phyloP scores from a whole-genome alignment of 2,329 filamentous ascomycete genomes.

The Cercospora sp. region DNA sequence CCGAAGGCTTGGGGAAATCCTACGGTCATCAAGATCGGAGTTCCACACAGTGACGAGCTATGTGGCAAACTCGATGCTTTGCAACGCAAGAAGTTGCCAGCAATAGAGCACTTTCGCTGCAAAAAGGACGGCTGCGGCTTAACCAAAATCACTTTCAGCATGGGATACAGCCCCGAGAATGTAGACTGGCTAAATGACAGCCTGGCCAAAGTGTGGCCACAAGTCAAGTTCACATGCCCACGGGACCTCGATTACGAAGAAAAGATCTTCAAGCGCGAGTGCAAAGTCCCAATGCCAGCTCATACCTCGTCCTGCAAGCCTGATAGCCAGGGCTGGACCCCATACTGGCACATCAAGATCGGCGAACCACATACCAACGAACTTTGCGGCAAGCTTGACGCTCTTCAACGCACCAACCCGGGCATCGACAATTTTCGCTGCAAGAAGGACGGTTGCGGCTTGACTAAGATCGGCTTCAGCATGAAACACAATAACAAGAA shows the following conservation, averaged over 20 bases:
- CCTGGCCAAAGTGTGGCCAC: neutral
- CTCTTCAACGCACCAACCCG: neutral
- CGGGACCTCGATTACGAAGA: neutral
- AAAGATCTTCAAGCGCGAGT: neutral
- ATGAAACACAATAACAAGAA: neutral
- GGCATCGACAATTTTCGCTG: neutral
- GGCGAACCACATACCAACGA: neutral
- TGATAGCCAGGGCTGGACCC: neutral
- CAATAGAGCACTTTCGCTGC: neutral
- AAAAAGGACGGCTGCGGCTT: neutral
- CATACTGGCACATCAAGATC: constrained; percentile 1
- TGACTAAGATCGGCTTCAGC: neutral
- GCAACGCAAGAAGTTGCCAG: neutral
- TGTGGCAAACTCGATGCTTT: neutral
- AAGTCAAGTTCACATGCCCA: neutral
- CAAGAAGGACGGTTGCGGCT: neutral
- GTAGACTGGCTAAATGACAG: neutral
- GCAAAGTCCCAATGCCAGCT: neutral
- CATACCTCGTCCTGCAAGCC: neutral
- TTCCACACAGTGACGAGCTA: neutral
- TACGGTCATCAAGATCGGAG: neutral
- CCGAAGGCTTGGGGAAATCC: neutral
- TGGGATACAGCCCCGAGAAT: neutral
- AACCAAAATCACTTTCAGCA: neutral
- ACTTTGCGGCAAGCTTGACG: neutral